Evolutionary conservation across 257 asterid species (phyloP), one percentile per base, ranked within the genome.

Genomic region (Plantago major): DNA sequence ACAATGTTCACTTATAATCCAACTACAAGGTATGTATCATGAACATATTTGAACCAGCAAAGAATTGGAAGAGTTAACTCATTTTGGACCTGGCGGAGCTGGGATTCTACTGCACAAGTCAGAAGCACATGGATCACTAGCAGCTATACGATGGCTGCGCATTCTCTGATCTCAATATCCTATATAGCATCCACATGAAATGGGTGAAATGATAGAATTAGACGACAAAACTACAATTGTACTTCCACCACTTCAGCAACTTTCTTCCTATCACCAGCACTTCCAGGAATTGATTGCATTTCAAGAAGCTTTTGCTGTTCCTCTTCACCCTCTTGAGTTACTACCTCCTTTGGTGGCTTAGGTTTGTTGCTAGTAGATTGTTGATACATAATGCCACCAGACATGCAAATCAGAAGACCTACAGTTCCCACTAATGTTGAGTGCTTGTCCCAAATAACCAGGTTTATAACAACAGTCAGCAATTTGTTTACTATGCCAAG

Each of bases 401-500:
- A 17, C 98, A 91, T 91, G 76, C 98, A 91, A 67, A 88, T 81
- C 78, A 91, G 71, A 45, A 91, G 92, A 18, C 98, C 98, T 6
- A 88, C 73, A 10, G 98, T 90, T 17, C 98, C 96, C 73, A 88
- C 77, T 30, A 83, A 46, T 13, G 95, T 79, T 3, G 98, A 88
- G 67, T 91, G 98, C 62, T 91, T 88, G 56, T 91, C 98, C 98
- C 98, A 91, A 62, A 91, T 75, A 11, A 88, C 65, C 3, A 88
- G 78, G 79, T 91, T 91, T 60, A 91, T 91, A 67, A 91, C 95
- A 49, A 91, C 96, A 3, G 98, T 91, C 78, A 91, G 76, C 7
- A 91, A 76, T 60, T 91, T 91, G 84, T 91, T 91, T 51, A 91
- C 96, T 56, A 91, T 84, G 62, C 98, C 96, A 51, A 91, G 96